These are phyloP conservation scores for Beta macrorhiza DNA, from an alignment of 179 eudicot species.

Conservation along the genomic window DNA sequence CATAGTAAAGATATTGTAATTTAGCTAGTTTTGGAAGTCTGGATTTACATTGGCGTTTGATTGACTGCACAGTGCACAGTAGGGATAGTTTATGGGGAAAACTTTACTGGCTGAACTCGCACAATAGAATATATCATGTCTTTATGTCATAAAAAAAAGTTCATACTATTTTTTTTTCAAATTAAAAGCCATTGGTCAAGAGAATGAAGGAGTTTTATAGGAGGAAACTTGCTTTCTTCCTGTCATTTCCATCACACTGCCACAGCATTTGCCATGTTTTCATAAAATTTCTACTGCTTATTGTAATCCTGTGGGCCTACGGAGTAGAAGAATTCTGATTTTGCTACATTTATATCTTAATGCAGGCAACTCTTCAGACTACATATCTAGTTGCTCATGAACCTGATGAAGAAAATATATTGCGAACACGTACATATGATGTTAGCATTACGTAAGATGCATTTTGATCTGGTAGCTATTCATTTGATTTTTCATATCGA, in stretches of 20 bases:
- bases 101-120: neutral
- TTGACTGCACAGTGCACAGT: neutral
- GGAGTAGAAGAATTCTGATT: neutral
- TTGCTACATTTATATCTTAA: slow-evolving; percentile 10
- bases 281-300: neutral
- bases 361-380: slow-evolving; percentile 84
- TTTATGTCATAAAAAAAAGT: too few species aligned
- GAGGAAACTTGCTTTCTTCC: neutral
- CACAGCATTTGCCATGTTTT: neutral
- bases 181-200: too few species aligned
- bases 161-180: too few species aligned
- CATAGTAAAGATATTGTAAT: neutral
- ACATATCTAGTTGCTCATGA: slow-evolving; percentile 88
- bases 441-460: slow-evolving; percentile 88
- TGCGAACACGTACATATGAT: slow-evolving; percentile 93
- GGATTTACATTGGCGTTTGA: too few species aligned
- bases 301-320: neutral
- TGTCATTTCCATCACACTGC: too few species aligned
- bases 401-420: slow-evolving; percentile 95
- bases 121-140: neutral
- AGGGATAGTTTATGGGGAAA: neutral
- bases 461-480: neutral
- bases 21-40: neutral
- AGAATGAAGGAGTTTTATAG: too few species aligned
- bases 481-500: slow-evolving; percentile 9